Percentiles rank a stretch among this genome's conserved stretches.
These are phyloP conservation scores for Plasmodium gonderi DNA, from an alignment of 169 alveolate genomes.

Conservation along the genomic window DNA sequence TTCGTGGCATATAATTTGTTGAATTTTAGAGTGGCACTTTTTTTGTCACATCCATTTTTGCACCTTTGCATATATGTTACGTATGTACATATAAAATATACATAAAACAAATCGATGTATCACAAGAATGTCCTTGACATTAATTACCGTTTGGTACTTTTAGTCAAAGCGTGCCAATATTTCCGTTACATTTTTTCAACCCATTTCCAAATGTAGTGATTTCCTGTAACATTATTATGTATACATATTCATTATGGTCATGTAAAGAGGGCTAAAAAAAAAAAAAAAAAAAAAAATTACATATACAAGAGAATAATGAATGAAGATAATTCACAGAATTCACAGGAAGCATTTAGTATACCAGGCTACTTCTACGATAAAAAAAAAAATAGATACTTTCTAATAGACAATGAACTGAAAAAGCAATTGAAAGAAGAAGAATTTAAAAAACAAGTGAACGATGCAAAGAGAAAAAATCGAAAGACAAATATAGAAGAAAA, in stretches of 20 bases:
- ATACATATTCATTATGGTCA: background rate
- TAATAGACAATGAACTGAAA: slow-evolving; percentile 71
- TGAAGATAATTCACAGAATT: slow-evolving; percentile 23
- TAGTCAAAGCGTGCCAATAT: background rate
- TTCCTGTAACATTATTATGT: background rate
- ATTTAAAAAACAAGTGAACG: slow-evolving; percentile 40
- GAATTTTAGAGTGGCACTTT: background rate
- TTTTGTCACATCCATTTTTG: background rate
- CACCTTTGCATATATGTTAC: background rate
- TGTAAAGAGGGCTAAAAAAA: background rate
- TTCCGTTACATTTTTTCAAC: background rate
- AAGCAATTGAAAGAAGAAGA: slow-evolving; percentile 52
- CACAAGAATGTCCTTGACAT: background rate
- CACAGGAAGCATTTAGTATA: slow-evolving; percentile 7
- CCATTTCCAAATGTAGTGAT: background rate
- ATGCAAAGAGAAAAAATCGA: slow-evolving; percentile 75
- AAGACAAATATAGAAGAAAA: slow-evolving; percentile 34
- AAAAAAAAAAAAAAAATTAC: slow-evolving; percentile 1
- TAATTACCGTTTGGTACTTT: background rate
- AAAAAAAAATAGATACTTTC: slow-evolving; percentile 59
- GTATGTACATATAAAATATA: background rate
- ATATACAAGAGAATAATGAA: background rate
- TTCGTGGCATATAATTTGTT: background rate
- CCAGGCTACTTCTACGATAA: slow-evolving; percentile 70
- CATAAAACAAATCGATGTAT: background rate